These are phyloP conservation scores for Zygosaccharomyces rouxii DNA, from an alignment of 805 yeast genomes.

Conservation along the genomic window DNA sequence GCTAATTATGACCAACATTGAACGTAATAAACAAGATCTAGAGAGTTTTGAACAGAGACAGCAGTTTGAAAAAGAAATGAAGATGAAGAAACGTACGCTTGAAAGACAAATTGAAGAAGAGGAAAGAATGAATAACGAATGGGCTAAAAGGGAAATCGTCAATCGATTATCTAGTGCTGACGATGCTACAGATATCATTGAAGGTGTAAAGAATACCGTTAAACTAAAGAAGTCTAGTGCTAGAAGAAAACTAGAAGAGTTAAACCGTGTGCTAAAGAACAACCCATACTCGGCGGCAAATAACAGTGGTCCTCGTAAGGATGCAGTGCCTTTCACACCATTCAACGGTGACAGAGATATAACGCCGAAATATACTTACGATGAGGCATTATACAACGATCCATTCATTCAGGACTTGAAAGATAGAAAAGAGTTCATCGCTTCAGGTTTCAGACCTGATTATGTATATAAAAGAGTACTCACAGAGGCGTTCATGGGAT, in stretches of 20 bases:
- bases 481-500: slow-evolving; percentile 85
- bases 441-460: slow-evolving; percentile 78
- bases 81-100: slow-evolving; percentile 43
- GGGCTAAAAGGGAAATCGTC: slow-evolving; percentile 54
- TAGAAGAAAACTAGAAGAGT: slow-evolving; percentile 48
- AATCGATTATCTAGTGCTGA: slow-evolving; percentile 45
- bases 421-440: slow-evolving; percentile 62
- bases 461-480: slow-evolving; percentile 70
- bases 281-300: slow-evolving; percentile 35
- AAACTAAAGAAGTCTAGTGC: slow-evolving; percentile 58
- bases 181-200: slow-evolving; percentile 46
- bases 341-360: slow-evolving; percentile 82
- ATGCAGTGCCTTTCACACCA: slow-evolving; percentile 78
- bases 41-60: slow-evolving; percentile 59
- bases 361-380: slow-evolving; percentile 47
- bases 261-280: slow-evolving; percentile 36
- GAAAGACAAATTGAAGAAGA: slow-evolving; percentile 67
- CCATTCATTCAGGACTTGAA: slow-evolving; percentile 54
- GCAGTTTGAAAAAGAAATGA: slow-evolving; percentile 66
- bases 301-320: slow-evolving; percentile 30
- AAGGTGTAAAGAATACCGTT: slow-evolving; percentile 48
- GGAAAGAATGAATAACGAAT: slow-evolving; percentile 47
- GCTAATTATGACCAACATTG: slow-evolving; percentile 70
- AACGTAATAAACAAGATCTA: slow-evolving; percentile 65
- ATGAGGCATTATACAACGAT: slow-evolving; percentile 47